Conservation (phyloP, 2,329 filamentous ascomycete genomes). For the Penicillium sp. region DNA sequence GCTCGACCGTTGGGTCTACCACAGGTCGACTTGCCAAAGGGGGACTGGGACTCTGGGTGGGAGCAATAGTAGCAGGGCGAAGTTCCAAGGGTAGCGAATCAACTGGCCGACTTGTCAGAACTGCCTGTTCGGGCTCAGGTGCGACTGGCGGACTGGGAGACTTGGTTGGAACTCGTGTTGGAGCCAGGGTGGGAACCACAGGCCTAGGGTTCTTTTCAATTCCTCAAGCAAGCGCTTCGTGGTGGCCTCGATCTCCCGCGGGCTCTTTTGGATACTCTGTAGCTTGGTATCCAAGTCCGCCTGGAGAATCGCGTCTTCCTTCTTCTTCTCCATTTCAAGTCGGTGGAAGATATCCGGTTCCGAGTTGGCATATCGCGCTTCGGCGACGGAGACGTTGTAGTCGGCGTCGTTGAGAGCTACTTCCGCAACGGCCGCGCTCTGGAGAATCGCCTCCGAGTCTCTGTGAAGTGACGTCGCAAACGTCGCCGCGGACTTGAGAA, state of each 20-base stretch:
- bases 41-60: slow-evolving; percentile 14
- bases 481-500: slow-evolving; percentile 44
- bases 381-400: slow-evolving; percentile 58
- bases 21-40: slow-evolving; percentile 11
- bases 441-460: slow-evolving; percentile 53
- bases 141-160: slow-evolving; percentile 10
- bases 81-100: slow-evolving; percentile 30
- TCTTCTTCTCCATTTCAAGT: slow-evolving; percentile 52
- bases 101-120: slow-evolving; percentile 14
- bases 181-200: not conserved
- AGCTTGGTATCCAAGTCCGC: slow-evolving; percentile 48
- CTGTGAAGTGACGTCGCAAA: slow-evolving; percentile 46
- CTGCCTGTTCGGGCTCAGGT: slow-evolving; percentile 2
- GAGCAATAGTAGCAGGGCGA: slow-evolving; percentile 32
- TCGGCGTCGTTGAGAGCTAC: slow-evolving; percentile 56
- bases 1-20: slow-evolving; percentile 44
- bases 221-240: slow-evolving; percentile 46
- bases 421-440: slow-evolving; percentile 54
- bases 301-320: slow-evolving; percentile 53
- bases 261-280: slow-evolving; percentile 46
- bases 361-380: slow-evolving; percentile 52
- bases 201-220: slow-evolving; percentile 35
- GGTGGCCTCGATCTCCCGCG: slow-evolving; percentile 41
- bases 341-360: slow-evolving; percentile 47
- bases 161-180: slow-evolving; percentile 10